Percentiles rank a stretch among this genome's conserved stretches.
phyloP scores from a whole-genome alignment of 164 flowering plant species.

The Vitis rupestris region DNA sequence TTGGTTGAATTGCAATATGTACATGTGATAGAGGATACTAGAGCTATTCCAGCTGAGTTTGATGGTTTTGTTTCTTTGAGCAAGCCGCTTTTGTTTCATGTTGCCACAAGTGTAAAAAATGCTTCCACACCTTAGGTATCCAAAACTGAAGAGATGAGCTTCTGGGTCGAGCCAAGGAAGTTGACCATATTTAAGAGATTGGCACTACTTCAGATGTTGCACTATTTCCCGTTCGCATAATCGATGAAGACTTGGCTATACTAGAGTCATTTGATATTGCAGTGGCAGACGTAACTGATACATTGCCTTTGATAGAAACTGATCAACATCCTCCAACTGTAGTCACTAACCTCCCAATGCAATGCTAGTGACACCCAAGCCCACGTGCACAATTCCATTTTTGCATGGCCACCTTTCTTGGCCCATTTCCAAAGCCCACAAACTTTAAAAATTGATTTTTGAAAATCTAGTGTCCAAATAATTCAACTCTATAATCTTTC shows the following conservation, averaged over 20 bases:
- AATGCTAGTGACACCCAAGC: no score
- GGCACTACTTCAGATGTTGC: slow-evolving; percentile 31
- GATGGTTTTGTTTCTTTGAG: slow-evolving; percentile 33
- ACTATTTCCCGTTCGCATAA: slow-evolving; percentile 27
- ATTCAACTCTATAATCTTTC: no score
- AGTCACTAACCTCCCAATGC: neutral
- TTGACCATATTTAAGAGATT: slow-evolving; percentile 23
- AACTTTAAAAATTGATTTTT: no score
- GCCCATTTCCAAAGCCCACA: no score
- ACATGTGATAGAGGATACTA: slow-evolving; percentile 40
- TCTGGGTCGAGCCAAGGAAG: slow-evolving; percentile 30
- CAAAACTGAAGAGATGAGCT: slow-evolving; percentile 34
- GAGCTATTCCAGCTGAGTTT: slow-evolving; percentile 31
- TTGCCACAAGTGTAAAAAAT: slow-evolving; percentile 28
- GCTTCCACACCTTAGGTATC: slow-evolving; percentile 20
- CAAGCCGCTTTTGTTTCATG: slow-evolving; percentile 29
- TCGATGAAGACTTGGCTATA: no score
- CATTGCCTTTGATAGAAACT: no score
- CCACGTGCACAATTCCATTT: no score
- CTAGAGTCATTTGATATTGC: no score
- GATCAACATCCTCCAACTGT: no score
- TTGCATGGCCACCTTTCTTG: no score
- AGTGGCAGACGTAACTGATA: no score
- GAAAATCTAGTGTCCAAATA: no score
- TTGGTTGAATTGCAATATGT: slow-evolving; percentile 37